These are phyloP conservation scores for Elongisporangium anandrum DNA, from an alignment of 352 stramenopile species.

Conservation along the genomic window DNA sequence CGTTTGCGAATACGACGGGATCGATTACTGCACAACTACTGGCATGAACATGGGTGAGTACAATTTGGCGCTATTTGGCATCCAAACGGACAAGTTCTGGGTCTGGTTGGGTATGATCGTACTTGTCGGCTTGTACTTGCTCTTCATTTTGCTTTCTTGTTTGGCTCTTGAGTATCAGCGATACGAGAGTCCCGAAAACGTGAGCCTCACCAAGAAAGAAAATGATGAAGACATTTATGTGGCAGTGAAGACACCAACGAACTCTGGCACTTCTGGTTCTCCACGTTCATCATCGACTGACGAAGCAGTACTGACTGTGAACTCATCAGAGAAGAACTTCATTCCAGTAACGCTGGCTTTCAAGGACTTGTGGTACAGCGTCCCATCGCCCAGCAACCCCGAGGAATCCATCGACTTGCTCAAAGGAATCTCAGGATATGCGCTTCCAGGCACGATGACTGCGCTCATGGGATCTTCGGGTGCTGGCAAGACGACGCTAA, in stretches of 20 bases:
- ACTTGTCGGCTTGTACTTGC: constrained; percentile 23
- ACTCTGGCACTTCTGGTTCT: too few relatives aligned
- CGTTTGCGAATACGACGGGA: constrained; percentile 28
- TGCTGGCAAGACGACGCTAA: constrained; percentile 69
- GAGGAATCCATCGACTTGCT: constrained; percentile 16
- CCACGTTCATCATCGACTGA: too few relatives aligned
- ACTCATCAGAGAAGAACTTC: too few relatives aligned
- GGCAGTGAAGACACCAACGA: too few relatives aligned
- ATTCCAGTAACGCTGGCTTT: constrained; percentile 18
- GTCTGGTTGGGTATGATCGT: constrained; percentile 27
- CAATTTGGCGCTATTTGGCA: constrained; percentile 28
- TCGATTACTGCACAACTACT: constrained; percentile 32
- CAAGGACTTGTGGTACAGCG: constrained; percentile 13
- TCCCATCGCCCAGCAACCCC: constrained; percentile 11
- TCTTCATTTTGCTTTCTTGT: constrained; percentile 23
- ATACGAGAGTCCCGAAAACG: constrained; percentile 22
- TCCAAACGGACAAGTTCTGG: constrained; percentile 34
- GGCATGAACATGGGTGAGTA: constrained; percentile 26
- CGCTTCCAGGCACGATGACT: constrained; percentile 29
- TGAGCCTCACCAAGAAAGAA: too few relatives aligned
- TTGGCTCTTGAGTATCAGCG: constrained; percentile 29
- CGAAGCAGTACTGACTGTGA: too few relatives aligned
- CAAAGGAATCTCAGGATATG: constrained; percentile 19
- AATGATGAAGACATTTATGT: too few relatives aligned
- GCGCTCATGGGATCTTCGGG: constrained; percentile 52